These are phyloP conservation scores for Monascus ruber DNA, from an alignment of 2,329 filamentous ascomycete genomes.

Conservation along the genomic window DNA sequence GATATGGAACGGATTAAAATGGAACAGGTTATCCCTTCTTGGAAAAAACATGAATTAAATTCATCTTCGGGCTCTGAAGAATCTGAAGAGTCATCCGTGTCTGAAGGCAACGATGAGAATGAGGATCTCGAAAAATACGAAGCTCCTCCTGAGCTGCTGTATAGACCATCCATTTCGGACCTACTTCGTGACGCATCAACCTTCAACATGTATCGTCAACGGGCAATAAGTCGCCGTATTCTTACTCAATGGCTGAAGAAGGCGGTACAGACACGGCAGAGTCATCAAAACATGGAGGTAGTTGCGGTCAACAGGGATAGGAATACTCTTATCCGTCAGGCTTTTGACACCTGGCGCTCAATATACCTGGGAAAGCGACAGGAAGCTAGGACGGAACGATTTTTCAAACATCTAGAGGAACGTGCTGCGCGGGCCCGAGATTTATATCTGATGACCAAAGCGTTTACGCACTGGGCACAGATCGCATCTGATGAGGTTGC, in stretches of 20 bases:
- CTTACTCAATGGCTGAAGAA: slow-evolving; percentile 39
- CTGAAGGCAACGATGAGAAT: slow-evolving; percentile 11
- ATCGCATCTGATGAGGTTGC: slow-evolving; percentile 53
- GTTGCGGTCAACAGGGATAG: slow-evolving; percentile 41
- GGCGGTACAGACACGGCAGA: slow-evolving; percentile 26
- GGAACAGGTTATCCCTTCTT: slow-evolving; percentile 14
- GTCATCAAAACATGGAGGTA: slow-evolving; percentile 27
- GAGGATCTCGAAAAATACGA: slow-evolving; percentile 16
- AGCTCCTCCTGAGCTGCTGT: slow-evolving; percentile 30
- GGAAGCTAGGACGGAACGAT: slow-evolving; percentile 38
- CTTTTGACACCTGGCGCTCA: slow-evolving; percentile 40
- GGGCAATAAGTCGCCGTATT: slow-evolving; percentile 26
- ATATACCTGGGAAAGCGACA: slow-evolving; percentile 31
- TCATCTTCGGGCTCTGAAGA: slow-evolving; percentile 11
- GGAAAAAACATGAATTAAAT: slow-evolving; percentile 6
- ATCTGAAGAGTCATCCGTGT: slow-evolving; percentile 2
- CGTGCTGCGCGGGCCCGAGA: slow-evolving; percentile 54
- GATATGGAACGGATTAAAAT: slow-evolving; percentile 20
- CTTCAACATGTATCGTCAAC: slow-evolving; percentile 33
- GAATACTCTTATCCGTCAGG: slow-evolving; percentile 40
- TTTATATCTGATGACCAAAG: slow-evolving; percentile 52
- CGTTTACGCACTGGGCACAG: slow-evolving; percentile 59
- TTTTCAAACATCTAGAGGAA: slow-evolving; percentile 45
- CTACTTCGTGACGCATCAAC: slow-evolving; percentile 41
- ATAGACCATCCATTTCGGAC: slow-evolving; percentile 40